These are phyloP conservation scores for Candida ponderosae DNA, from an alignment of 805 yeast species.

Conservation along the genomic window DNA sequence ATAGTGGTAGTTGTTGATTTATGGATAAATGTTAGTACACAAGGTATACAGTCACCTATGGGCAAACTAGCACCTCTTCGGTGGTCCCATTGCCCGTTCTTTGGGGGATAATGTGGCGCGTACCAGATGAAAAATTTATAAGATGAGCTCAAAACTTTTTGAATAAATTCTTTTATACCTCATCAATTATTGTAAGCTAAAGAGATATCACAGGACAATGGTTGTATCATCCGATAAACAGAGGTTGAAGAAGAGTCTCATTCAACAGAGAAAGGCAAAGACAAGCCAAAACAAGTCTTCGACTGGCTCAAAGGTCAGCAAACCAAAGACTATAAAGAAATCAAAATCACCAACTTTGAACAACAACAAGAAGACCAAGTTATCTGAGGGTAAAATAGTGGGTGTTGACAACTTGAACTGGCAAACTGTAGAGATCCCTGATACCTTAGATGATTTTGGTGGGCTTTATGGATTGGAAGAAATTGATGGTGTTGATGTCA, in stretches of 20 bases:
- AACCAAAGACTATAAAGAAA: constrained; percentile 1
- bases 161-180: too few species aligned
- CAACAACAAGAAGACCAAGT: constrained; percentile 1
- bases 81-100: too few species aligned
- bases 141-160: too few species aligned
- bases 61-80: too few species aligned
- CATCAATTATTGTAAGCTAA: too few species aligned
- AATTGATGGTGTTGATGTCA: constrained; percentile 85
- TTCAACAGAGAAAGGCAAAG: background rate
- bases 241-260: background rate
- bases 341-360: background rate
- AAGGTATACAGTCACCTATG: too few species aligned
- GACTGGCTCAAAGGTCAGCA: background rate
- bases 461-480: constrained; percentile 93
- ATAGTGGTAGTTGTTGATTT: too few species aligned
- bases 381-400: constrained; percentile 30
- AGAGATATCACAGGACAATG: too few species aligned
- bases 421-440: constrained; percentile 80
- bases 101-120: too few species aligned
- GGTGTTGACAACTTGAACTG: constrained; percentile 52
- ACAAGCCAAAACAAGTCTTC: constrained; percentile 1
- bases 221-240: background rate
- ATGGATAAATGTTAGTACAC: too few species aligned
- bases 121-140: too few species aligned
- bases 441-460: constrained; percentile 76